Percentiles rank a stretch among this genome's conserved stretches.
These are phyloP conservation scores for Phytophthora nicotianae DNA, from an alignment of 352 stramenopile species.

Conservation along the genomic window DNA sequence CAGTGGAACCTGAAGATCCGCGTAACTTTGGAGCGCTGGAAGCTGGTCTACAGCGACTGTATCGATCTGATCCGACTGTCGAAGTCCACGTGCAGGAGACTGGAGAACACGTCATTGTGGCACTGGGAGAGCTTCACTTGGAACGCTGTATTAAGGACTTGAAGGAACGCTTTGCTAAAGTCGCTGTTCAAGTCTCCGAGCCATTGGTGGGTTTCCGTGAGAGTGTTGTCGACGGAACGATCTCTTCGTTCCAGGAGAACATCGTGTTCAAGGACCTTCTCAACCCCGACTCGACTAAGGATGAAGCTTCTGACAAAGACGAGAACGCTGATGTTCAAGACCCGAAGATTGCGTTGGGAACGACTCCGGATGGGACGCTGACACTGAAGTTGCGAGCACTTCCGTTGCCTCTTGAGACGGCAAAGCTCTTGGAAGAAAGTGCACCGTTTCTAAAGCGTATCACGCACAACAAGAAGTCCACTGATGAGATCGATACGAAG, in stretches of 20 bases:
- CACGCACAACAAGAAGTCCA: conserved; percentile 38
- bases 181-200: conserved; percentile 83
- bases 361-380: conserved; percentile 71
- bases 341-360: conserved; percentile 50
- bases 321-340: conserved; percentile 16
- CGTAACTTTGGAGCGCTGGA: conserved; percentile 87
- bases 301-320: conserved; percentile 14
- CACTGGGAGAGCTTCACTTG: conserved; percentile 91
- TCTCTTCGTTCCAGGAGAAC: conserved; percentile 69
- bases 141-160: conserved; percentile 93
- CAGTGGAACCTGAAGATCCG: conserved; percentile 89
- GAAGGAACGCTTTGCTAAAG: conserved; percentile 87
- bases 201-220: conserved; percentile 92
- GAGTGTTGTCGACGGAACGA: conserved; percentile 67
- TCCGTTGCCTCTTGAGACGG: conserved; percentile 68
- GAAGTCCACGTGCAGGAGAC: conserved; percentile 91
- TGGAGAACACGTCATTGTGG: conserved; percentile 91
- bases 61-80: conserved; percentile 92
- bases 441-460: conserved; percentile 53
- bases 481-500: conserved; percentile 15
- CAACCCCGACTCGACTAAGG: conserved; percentile 25
- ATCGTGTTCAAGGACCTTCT: conserved; percentile 78
- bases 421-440: conserved; percentile 79
- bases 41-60: conserved; percentile 88
- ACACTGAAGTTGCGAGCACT: conserved; percentile 80